Conservation (phyloP, 441 rosid genomes). For the Euphorbia celastroides region DNA sequence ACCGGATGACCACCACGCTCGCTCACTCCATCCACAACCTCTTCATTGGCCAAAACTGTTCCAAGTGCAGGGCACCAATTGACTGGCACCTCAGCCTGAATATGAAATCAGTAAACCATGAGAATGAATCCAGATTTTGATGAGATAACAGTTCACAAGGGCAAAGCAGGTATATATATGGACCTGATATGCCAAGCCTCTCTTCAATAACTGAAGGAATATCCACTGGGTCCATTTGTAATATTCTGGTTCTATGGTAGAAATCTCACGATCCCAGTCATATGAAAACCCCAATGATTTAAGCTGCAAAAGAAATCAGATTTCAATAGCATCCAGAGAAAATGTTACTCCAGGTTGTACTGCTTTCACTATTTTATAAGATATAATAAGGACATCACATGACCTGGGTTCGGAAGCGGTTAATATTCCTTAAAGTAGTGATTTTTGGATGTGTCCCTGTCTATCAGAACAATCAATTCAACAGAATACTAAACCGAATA, state of each 20-base stretch:
- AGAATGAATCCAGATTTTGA: constrained; percentile 21
- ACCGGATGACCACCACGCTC: constrained; percentile 98
- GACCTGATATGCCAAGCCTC: constrained; percentile 98
- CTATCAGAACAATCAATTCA: constrained; percentile 35
- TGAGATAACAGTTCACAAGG: constrained; percentile 15
- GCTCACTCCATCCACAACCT: constrained; percentile 93
- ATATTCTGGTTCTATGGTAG: constrained; percentile 84
- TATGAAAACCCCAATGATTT: constrained; percentile 89
- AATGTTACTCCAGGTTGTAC: not conserved
- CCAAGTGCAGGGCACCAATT: constrained; percentile 99
- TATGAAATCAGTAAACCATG: constrained; percentile 14
- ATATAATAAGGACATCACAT: constrained; percentile 15
- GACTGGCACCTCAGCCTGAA: constrained; percentile 95
- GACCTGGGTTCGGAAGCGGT: constrained; percentile 79
- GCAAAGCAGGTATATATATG: constrained; percentile 19
- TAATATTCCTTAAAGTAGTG: constrained; percentile 86
- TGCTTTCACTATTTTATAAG: too few species aligned
- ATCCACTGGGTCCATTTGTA: constrained; percentile 99
- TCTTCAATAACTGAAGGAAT: constrained; percentile 88
- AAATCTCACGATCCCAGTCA: constrained; percentile 96
- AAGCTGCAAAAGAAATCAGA: constrained; percentile 49
- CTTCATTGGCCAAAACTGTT: constrained; percentile 97
- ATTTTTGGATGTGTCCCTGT: constrained; percentile 93
- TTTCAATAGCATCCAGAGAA: constrained; percentile 4
- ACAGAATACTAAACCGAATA: constrained; percentile 12